Evolutionary conservation across 176 grass and related monocot species (phyloP), one percentile per base, ranked within the genome.

Genomic region (Oryza punctata): DNA sequence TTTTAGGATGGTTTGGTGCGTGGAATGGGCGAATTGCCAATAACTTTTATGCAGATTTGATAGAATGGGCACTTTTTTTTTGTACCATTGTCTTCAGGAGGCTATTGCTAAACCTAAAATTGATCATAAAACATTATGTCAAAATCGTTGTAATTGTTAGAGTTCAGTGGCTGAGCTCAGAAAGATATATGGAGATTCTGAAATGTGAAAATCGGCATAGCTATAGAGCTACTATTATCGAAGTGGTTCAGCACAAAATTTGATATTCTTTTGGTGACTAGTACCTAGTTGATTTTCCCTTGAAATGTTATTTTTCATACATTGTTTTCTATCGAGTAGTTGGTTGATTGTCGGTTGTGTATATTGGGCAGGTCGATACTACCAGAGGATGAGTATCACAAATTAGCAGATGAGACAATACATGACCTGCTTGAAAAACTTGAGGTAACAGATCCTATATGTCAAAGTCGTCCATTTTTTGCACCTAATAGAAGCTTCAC

Each of bases 381-480:
- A 75, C 19, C 84, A 40, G 96, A 98, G 83, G 87, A 91, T n/a
- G 89, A 96, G 73, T 96, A 83, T 65, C 96, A 98, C 87, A 89
- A 81, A 63, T 49, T 83, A 75, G 96, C 93, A 66, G 93, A 98
- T 85, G 93, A 87, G 16, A 95, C 89, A 0, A 90, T 98, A 90
- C 92, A 92, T 30, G 79, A 89, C 61, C 87, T 97, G 68, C 83
- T 87, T 73, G 88, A 92, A 69, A 94, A 89, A 74, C 83, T 97
- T 57, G 94, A 97, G 92, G 94, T 97, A 83, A 65, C 28, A n/a
- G n/a, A 76, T 87, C 71, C 64, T 7, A 45, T 15, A 71, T 38
- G 47, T 37, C 37, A 24, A 37, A 35, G 28, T 49, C 2, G 81
- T 49, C 26, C n/a, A 63, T 54, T 27, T 27, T 81, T 66, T 7